A percentile compares a stretch with the other conserved stretches of the same genome.
These are phyloP conservation scores for Cordyceps pruinosa DNA, from an alignment of 2,329 filamentous ascomycete species.

Conservation along the genomic window DNA sequence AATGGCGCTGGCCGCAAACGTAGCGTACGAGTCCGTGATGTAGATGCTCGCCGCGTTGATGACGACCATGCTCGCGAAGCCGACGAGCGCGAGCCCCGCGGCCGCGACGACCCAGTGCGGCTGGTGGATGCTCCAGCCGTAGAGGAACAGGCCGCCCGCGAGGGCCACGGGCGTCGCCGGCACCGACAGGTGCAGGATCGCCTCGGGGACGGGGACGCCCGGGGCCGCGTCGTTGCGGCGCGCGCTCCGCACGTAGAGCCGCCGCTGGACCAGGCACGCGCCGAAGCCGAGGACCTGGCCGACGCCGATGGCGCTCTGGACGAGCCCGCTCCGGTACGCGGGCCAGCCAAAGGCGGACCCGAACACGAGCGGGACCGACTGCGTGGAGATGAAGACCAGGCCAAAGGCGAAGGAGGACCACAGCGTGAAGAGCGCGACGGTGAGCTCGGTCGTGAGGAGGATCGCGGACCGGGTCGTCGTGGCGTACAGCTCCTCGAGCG, in stretches of 20 bases:
- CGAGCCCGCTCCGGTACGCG: slow-evolving; percentile 6
- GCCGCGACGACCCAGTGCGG: slow-evolving; percentile 14
- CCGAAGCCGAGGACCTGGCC: slow-evolving; percentile 13
- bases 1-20: slow-evolving; percentile 13
- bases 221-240: slow-evolving; percentile 1
- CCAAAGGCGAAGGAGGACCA: slow-evolving; percentile 15
- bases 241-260: slow-evolving; percentile 3
- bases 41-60: slow-evolving; percentile 13
- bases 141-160: slow-evolving; percentile 14
- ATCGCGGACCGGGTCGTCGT: slow-evolving; percentile 10
- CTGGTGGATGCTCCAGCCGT: slow-evolving; percentile 13
- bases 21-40: slow-evolving; percentile 12
- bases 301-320: slow-evolving; percentile 12
- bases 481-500: neutral
- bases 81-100: slow-evolving; percentile 8
- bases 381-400: slow-evolving; percentile 14
- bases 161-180: slow-evolving; percentile 8
- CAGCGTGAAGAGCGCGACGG: slow-evolving; percentile 12
- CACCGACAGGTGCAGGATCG: slow-evolving; percentile 13
- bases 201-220: slow-evolving; percentile 10
- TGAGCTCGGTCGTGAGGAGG: slow-evolving; percentile 14
- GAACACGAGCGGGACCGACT: slow-evolving; percentile 14
- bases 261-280: slow-evolving; percentile 7
- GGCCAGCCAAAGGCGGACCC: slow-evolving; percentile 7
- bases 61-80: slow-evolving; percentile 14